Evolutionary conservation across 768 basidiomycete species (phyloP).

Genomic region (Boletus tylopilopsis): DNA sequence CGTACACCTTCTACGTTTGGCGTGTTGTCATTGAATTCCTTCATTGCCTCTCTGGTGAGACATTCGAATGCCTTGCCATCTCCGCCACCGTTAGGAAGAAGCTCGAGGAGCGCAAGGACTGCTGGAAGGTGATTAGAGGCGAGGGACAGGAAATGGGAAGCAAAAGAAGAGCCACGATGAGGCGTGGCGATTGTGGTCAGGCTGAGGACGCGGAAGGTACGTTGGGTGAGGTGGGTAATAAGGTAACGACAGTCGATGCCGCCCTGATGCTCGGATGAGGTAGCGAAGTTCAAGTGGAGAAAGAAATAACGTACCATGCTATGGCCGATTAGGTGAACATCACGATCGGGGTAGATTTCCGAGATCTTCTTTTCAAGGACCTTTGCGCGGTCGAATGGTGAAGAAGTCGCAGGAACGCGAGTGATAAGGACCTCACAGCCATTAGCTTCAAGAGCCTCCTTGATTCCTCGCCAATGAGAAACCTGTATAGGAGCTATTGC

Average conservation of each 20-base stretch:
- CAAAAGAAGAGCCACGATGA: slow-evolving; percentile 91
- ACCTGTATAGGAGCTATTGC: slow-evolving; percentile 80
- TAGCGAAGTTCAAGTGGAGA: neutral
- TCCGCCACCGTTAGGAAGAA: slow-evolving; percentile 89
- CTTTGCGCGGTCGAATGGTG: slow-evolving; percentile 82
- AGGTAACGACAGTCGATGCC: slow-evolving; percentile 91
- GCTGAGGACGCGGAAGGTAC: slow-evolving; percentile 77
- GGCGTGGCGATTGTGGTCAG: slow-evolving; percentile 95
- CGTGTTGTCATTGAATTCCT: slow-evolving; percentile 80
- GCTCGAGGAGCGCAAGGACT: slow-evolving; percentile 69
- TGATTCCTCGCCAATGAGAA: slow-evolving; percentile 95
- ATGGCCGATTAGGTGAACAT: slow-evolving; percentile 87
- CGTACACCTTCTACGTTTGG: slow-evolving; percentile 74
- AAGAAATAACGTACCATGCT: slow-evolving; percentile 58
- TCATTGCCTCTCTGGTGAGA: slow-evolving; percentile 84
- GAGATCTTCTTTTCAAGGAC: slow-evolving; percentile 84
- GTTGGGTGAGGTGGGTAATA: slow-evolving; percentile 74
- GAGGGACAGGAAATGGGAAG: slow-evolving; percentile 83
- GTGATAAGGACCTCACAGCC: slow-evolving; percentile 91
- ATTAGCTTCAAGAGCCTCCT: slow-evolving; percentile 85
- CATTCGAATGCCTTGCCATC: slow-evolving; percentile 93
- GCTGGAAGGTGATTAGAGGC: slow-evolving; percentile 64
- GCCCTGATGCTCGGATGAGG: slow-evolving; percentile 50
- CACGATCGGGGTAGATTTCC: slow-evolving; percentile 73
- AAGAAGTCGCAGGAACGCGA: slow-evolving; percentile 89